A percentile compares a stretch with the other conserved stretches of the same genome.
phyloP scores from a whole-genome alignment of 1,284 basidiomycete genomes.

The Austropuccinia psidii region DNA sequence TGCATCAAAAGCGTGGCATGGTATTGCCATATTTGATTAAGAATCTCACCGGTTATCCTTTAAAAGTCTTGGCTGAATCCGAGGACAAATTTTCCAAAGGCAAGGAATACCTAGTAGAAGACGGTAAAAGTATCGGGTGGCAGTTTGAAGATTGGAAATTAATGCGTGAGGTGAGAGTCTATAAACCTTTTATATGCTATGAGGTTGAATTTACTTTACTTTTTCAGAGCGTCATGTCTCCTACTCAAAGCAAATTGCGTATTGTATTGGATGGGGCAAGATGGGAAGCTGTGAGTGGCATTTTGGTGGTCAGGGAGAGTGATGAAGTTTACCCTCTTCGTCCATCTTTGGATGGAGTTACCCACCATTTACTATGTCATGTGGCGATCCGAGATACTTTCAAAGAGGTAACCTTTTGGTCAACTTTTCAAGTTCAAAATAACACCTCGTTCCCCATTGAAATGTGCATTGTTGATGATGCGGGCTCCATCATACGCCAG shows the following conservation, averaged over 20 bases:
- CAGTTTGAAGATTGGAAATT: slow-evolving; percentile 94
- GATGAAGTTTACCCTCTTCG: slow-evolving; percentile 81
- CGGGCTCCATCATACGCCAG: slow-evolving; percentile 69
- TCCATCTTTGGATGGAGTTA: slow-evolving; percentile 66
- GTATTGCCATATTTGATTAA: slow-evolving; percentile 88
- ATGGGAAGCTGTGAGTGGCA: slow-evolving; percentile 82
- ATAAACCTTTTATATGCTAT: too few relatives aligned
- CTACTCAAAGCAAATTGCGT: slow-evolving; percentile 72
- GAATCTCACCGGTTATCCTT: slow-evolving; percentile 78
- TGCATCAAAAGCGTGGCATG: slow-evolving; percentile 68
- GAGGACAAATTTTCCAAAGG: slow-evolving; percentile 51
- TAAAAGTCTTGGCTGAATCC: slow-evolving; percentile 56
- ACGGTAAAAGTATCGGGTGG: slow-evolving; percentile 82
- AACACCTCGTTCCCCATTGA: slow-evolving; percentile 87
- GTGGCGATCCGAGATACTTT: slow-evolving; percentile 85
- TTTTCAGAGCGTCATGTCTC: slow-evolving; percentile 66
- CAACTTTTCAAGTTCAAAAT: slow-evolving; percentile 89
- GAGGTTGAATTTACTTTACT: slow-evolving; percentile 25
- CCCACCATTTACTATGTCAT: slow-evolving; percentile 79
- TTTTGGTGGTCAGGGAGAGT: slow-evolving; percentile 90
- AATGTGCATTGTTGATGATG: slow-evolving; percentile 76
- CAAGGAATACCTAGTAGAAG: slow-evolving; percentile 50
- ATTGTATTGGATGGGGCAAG: slow-evolving; percentile 74
- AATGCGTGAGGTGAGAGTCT: slow-evolving; percentile 68
- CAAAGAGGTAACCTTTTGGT: slow-evolving; percentile 89